Conservation (phyloP, 148 eudicot genomes). For the Diospyros lotus region DNA sequence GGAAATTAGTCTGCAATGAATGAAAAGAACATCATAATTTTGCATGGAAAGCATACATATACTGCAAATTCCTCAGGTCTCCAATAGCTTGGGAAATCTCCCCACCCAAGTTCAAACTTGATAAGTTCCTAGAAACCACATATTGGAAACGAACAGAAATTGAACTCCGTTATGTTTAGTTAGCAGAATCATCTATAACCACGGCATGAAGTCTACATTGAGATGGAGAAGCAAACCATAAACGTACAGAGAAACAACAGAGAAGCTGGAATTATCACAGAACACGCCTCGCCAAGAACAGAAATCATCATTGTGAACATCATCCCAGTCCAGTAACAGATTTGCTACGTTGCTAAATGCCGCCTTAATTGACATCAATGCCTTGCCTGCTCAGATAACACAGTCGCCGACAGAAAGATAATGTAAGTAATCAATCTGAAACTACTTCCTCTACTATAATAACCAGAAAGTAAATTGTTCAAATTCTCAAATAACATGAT, state of each 20-base stretch:
- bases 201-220: neutral
- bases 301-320: conserved; percentile 40
- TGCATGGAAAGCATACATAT: conserved; percentile 30
- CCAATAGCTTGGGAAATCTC: conserved; percentile 68
- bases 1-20: neutral
- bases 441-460: neutral
- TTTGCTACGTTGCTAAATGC: conserved; percentile 55
- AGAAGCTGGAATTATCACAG: conserved; percentile 42
- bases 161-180: too few relatives aligned
- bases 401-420: neutral
- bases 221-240: too few relatives aligned
- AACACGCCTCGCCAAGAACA: conserved; percentile 65
- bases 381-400: conserved; percentile 34
- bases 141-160: neutral
- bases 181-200: neutral
- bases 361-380: conserved; percentile 55
- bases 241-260: conserved; percentile 58
- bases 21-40: neutral
- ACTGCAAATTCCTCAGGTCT: conserved; percentile 42
- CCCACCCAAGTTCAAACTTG: conserved; percentile 61
- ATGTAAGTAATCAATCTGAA: too few relatives aligned
- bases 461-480: neutral
- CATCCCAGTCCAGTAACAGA: conserved; percentile 64
- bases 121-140: conserved; percentile 44
- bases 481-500: too few relatives aligned